These are phyloP conservation scores for Alternaria hordeiaustralica DNA, from an alignment of 2,329 filamentous ascomycete species.

Conservation along the genomic window DNA sequence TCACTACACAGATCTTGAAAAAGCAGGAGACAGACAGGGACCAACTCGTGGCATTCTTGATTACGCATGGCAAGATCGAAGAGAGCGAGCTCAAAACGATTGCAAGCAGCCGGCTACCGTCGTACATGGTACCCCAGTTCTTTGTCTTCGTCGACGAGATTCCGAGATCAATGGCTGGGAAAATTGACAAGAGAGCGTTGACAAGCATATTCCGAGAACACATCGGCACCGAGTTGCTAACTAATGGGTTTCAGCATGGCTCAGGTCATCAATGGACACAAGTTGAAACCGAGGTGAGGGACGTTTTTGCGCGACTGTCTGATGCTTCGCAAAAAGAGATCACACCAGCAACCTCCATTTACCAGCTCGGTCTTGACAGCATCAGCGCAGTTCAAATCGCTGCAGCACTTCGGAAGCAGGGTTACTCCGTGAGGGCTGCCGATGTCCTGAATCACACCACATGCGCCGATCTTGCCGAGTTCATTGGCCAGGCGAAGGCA, in stretches of 20 bases:
- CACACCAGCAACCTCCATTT: constrained; percentile 72
- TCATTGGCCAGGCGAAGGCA: constrained; percentile 14
- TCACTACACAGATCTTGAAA: constrained; percentile 42
- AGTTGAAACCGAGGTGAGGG: constrained; percentile 61
- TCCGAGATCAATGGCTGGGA: constrained; percentile 50
- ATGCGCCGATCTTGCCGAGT: constrained; percentile 41
- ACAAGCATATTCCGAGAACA: constrained; percentile 35
- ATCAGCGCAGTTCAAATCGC: constrained; percentile 85
- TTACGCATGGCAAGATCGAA: background rate
- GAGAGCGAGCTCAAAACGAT: constrained; percentile 20
- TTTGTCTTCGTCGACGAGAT: constrained; percentile 42
- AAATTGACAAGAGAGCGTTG: constrained; percentile 49
- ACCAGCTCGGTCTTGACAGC: constrained; percentile 88
- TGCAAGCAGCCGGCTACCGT: constrained; percentile 35
- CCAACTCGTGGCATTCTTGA: constrained; percentile 48
- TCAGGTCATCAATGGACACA: constrained; percentile 54
- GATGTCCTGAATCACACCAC: constrained; percentile 71
- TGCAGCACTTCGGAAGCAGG: constrained; percentile 66
- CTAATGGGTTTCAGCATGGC: constrained; percentile 5
- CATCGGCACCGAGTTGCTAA: constrained; percentile 3
- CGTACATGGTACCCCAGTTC: constrained; percentile 50
- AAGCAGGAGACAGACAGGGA: constrained; percentile 33
- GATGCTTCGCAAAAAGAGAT: constrained; percentile 60
- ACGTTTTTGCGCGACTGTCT: constrained; percentile 66
- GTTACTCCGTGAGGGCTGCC: constrained; percentile 66